phyloP scores from a whole-genome alignment of 805 yeast species.

The Blastobotrys americana region DNA sequence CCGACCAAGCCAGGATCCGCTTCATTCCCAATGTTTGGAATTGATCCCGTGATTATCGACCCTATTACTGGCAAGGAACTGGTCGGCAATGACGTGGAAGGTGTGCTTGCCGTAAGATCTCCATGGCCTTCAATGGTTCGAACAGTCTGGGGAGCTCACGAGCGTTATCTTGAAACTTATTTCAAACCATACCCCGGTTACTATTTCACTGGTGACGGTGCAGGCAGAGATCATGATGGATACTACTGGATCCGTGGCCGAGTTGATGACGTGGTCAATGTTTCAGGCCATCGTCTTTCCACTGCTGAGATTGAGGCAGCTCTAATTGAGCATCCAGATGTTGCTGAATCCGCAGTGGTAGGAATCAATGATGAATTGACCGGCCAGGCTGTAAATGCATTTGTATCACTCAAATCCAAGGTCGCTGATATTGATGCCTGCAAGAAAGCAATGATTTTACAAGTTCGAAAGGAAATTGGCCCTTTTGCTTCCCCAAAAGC shows the following conservation, averaged over 20 bases:
- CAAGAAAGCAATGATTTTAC: slow-evolving; percentile 67
- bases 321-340: slow-evolving; percentile 65
- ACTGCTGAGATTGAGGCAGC: slow-evolving; percentile 98
- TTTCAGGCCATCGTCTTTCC: slow-evolving; percentile 95
- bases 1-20: slow-evolving; percentile 98
- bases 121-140: slow-evolving; percentile 99
- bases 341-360: slow-evolving; percentile 94
- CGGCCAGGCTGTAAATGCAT: slow-evolving; percentile 96
- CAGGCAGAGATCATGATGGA: slow-evolving; percentile 94
- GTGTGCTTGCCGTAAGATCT: slow-evolving; percentile 82
- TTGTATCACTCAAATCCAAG: slow-evolving; percentile 63
- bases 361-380: slow-evolving; percentile 93
- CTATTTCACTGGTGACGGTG: slow-evolving; percentile 98
- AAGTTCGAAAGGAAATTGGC: slow-evolving; percentile 88
- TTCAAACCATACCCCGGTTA: slow-evolving; percentile 86
- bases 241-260: slow-evolving; percentile 97
- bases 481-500: slow-evolving; percentile 93
- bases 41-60: slow-evolving; percentile 83
- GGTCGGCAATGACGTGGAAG: slow-evolving; percentile 85
- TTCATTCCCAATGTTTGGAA: slow-evolving; percentile 92
- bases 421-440: slow-evolving; percentile 29
- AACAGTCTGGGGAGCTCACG: slow-evolving; percentile 84
- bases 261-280: slow-evolving; percentile 97
- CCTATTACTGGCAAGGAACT: slow-evolving; percentile 86
- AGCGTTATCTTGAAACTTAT: slow-evolving; percentile 83